phyloP scores from a whole-genome alignment of 2,329 filamentous ascomycete species.

The Talaromyces piceae region DNA sequence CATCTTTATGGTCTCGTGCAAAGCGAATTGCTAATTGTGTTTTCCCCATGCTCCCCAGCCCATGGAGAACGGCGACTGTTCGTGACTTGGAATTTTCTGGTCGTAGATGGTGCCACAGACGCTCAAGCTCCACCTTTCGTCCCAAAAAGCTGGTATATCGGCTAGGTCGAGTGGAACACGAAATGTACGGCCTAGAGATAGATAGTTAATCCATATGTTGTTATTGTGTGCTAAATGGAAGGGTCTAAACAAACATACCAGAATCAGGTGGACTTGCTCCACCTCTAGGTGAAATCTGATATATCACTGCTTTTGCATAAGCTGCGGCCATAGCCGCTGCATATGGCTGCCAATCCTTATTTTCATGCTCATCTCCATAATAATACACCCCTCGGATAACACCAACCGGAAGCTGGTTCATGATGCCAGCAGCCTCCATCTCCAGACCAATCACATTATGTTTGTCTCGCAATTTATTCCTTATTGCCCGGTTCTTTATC shows the following conservation, averaged over 20 bases:
- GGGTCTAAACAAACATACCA: not conserved
- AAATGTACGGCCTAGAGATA: too few species aligned
- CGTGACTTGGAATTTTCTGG: constrained; percentile 5
- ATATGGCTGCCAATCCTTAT: constrained; percentile 4
- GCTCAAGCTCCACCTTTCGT: too few species aligned
- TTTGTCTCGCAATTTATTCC: not conserved
- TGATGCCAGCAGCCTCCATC: not conserved
- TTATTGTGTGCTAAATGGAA: too few species aligned
- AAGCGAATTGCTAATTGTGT: constrained; percentile 19
- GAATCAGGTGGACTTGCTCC: not conserved
- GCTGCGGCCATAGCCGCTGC: constrained; percentile 2
- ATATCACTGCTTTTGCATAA: not conserved
- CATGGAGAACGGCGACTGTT: constrained; percentile 16
- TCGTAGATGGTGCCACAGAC: too few species aligned
- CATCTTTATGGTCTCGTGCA: constrained; percentile 15
- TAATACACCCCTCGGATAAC: constrained; percentile 2
- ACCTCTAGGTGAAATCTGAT: not conserved
- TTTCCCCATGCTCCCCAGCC: constrained; percentile 21
- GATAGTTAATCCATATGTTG: too few species aligned
- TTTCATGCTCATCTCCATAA: constrained; percentile 4
- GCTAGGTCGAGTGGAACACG: too few species aligned
- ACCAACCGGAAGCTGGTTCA: constrained; percentile 4
- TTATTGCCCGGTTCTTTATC: not conserved
- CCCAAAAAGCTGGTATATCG: too few species aligned
- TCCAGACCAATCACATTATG: constrained; percentile 1